Base-by-base conservation (phyloP, 2,329 filamentous ascomycete genomes). In the Monosporascus sp. region DNA sequence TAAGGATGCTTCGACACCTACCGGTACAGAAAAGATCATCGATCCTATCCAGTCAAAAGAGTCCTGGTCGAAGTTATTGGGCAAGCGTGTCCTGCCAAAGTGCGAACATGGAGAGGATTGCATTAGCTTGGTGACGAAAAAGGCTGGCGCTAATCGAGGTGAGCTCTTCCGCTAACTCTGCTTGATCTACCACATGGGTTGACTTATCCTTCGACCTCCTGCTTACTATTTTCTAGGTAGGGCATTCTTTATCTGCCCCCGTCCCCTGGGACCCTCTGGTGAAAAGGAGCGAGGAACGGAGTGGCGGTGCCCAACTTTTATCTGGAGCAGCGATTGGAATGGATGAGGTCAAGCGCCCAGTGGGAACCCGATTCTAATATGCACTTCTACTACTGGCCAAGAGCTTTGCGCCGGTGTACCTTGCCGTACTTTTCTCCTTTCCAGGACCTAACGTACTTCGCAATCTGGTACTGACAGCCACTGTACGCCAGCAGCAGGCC, bases 51-150 rank as follows among this genome's bases (percentile, higher is more conserved):
- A 82, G 56, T 81, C 81, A 46, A 93, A 90, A 67, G 87, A 94
- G 65, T 87, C 87, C 22, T 97, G 94, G 94, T 86, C 84, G 5
- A 91, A 87, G 66, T 77, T 97, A 16, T 86, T 97, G 57, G 82
- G 86, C 17, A 91, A 87, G 68, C 85, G 88, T 53, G 74, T 82
- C 1, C 78, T 83, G 1, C 94, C 94, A 1, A 81, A 80, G 53
- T 99, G 94, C 67, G 91, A 97, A 48, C 94, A 99, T 65, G 78
- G 84, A 51, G 92, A 97, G 63, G 88, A 89, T 3, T 97, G 94
- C 70, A 88, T 91, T 58, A 89, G 80, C 59, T 74, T 93, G 50
- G 80, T 86, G 19, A 96, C 92, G 1, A 97, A 93, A 74, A 97
- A 97, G 67, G 79, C 90, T 1, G 94, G 94, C 1, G 74, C 89